Base-by-base conservation (phyloP, 129 eudicot genomes). In the Centella asiatica region DNA sequence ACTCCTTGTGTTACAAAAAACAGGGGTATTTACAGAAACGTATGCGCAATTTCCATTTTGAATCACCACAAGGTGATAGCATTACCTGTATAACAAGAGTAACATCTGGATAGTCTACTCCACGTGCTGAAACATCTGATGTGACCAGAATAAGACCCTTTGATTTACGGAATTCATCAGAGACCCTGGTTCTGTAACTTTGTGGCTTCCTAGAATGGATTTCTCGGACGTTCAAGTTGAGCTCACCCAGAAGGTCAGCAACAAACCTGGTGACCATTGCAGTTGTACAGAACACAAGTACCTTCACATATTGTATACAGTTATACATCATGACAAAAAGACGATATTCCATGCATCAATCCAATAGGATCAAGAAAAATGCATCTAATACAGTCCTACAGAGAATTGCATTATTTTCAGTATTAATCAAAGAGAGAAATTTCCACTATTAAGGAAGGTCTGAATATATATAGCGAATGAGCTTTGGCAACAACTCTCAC, bases 81-180 rank as follows among this genome's bases (percentile, higher is more conserved):
- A 18, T 11, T 74, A 84, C 99, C 96, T 93, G 99, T 66, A 93
- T 60, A 67, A 93, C 99, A 54, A 88, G 85, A 36, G 96, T 85
- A 49, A 93, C 99, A 70, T 93, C 99, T 15, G 99, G 99, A 69
- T 93, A 93, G 78, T 93, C 96, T n/a, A 93, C 96, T 68, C 99
- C 99, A 69, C 99, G 99, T 5, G 99, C 99, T 69, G 99, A 93
- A 4, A 93, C 99, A 72, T 93, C 99, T 48, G 99, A 93, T 55
- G 99, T 83, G 37, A 93, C 96, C 28, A 93, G 95, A 66, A 93
- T 93, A 67, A 93, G 87, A 58, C 95, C 92, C 70, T 82, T 93
- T 42, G 99, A 93, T 77, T 77, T 82, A 52, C 99, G 71, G 68
- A 93, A 93, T 72, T 93, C 99, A 68, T 93, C 96, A 8, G 99